Evolutionary conservation across 108 stramenopile species (phyloP).

Genomic region (Mayamaea pseudoterrestris): DNA sequence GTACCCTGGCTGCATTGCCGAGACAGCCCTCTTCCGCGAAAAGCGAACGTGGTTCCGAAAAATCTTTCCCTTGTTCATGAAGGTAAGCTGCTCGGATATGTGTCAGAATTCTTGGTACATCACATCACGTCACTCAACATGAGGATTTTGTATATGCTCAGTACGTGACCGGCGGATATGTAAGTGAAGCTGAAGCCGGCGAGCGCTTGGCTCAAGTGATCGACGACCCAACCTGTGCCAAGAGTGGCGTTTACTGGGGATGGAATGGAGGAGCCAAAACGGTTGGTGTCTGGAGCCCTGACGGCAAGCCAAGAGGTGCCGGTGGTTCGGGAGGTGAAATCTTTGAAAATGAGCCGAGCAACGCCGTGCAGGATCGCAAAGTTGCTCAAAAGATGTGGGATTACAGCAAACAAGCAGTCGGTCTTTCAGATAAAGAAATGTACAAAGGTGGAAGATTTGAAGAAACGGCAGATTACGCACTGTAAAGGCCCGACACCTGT

Average conservation of each 20-base stretch:
- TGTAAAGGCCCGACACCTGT: too few species aligned
- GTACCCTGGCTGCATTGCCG: slow-evolving; percentile 97
- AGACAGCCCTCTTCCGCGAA: slow-evolving; percentile 90
- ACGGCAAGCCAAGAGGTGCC: slow-evolving; percentile 78
- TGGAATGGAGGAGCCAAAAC: slow-evolving; percentile 94
- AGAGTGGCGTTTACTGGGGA: slow-evolving; percentile 88
- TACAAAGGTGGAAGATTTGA: slow-evolving; percentile 42
- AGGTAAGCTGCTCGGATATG: too few species aligned
- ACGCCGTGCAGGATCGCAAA: slow-evolving; percentile 71
- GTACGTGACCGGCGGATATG: slow-evolving; percentile 83
- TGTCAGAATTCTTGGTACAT: too few species aligned
- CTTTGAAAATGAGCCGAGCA: slow-evolving; percentile 81
- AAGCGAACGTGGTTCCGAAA: slow-evolving; percentile 93
- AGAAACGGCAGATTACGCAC: too few species aligned
- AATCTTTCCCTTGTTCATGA: slow-evolving; percentile 14
- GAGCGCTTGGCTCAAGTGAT: slow-evolving; percentile 77
- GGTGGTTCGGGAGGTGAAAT: slow-evolving; percentile 93
- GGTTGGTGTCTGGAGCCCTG: slow-evolving; percentile 66
- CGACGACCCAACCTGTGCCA: slow-evolving; percentile 75
- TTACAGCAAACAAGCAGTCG: slow-evolving; percentile 58
- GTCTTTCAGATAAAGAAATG: slow-evolving; percentile 66
- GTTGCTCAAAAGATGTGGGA: slow-evolving; percentile 86
- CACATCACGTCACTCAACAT: too few species aligned
- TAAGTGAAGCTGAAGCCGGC: slow-evolving; percentile 79
- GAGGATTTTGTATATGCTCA: slow-evolving; percentile 79